A percentile compares a stretch with the other conserved stretches of the same genome.
Evolutionary conservation across 345 rosid genomes (phyloP).

Genomic region (Ricinus communis): DNA sequence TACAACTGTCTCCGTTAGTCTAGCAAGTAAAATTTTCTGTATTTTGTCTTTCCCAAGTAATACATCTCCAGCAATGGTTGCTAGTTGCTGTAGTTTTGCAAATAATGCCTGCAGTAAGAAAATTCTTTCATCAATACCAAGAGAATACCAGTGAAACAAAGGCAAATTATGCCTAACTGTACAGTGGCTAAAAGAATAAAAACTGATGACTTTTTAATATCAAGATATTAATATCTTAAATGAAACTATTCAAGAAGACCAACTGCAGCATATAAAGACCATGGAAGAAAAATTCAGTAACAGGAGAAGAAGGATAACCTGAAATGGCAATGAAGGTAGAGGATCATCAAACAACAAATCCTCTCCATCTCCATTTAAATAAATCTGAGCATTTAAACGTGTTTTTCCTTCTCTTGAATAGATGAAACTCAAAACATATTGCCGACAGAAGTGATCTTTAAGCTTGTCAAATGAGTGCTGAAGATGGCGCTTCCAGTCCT

Average conservation of each 20-base stretch:
- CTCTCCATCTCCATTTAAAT: constrained; percentile 64
- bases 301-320: constrained; percentile 45
- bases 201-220: neutral
- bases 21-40: constrained; percentile 87
- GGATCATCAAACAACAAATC: constrained; percentile 58
- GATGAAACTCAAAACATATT: constrained; percentile 89
- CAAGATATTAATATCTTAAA: neutral
- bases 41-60: constrained; percentile 84
- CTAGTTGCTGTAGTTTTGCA: constrained; percentile 91
- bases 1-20: constrained; percentile 91
- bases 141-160: constrained; percentile 3
- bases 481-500: constrained; percentile 88
- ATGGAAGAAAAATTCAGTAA: constrained; percentile 3
- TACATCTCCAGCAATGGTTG: constrained; percentile 92
- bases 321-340: constrained; percentile 93
- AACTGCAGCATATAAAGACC: neutral
- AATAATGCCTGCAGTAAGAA: constrained; percentile 73
- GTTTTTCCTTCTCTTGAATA: constrained; percentile 93
- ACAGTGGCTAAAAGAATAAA: constrained; percentile 3
- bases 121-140: constrained; percentile 6
- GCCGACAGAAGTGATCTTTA: constrained; percentile 87
- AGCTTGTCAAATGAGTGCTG: constrained; percentile 92
- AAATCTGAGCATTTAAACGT: constrained; percentile 70
- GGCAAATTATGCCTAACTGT: neutral
- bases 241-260: neutral